Base-by-base conservation (phyloP, 345 rosid species). In the Psidium guajava region DNA sequence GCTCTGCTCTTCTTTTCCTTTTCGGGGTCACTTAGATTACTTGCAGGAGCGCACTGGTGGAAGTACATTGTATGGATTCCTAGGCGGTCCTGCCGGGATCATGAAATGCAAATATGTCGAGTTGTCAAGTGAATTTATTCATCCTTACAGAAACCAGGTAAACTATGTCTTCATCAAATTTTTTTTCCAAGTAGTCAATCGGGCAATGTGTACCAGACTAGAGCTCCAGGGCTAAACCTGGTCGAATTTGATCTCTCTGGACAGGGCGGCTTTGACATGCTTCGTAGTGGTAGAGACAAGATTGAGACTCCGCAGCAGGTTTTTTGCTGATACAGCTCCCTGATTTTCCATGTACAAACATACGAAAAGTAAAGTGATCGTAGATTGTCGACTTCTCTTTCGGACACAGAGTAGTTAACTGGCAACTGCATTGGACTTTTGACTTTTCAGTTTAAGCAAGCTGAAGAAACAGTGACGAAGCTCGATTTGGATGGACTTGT, bases 221-320 rank as follows among this genome's bases (percentile, higher is more conserved):
- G 55, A 82, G 58, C 77, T 69, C 12, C 6, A 18, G 25, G 47
- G 47, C 20, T 36, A 36, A 69, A 69, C 13, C 77, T 69, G 47
- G 18, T 25, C 6, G 25, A 69, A 69, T 69, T 69, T 69, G 77
- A 69, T 69, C 77, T 40, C 77, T 83, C 28, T 86, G 54, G 22
- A 81, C 90, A 97, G 99, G 99, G 99, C 87, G 99, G 99, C 82
- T 98, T 98, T 87, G 99, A 98, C 88, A 98, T 98, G 99, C 95
- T 98, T 51, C 91, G 97, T 91, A 98, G 99, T 92, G 99, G 99
- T 57, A 94, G 99, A 89, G 99, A 98, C 94, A 98, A 98, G 91
- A 98, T 96, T 87, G 99, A 98, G 92, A 95, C 99, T n/a, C 99
- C 99, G 82, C 97, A 95, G 87, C 99, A 97, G 96, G 99, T 95